Evolutionary conservation across 108 stramenopile species (phyloP), one percentile per base, ranked within the genome.

Genomic region (Pseudonitzschia pungens): DNA sequence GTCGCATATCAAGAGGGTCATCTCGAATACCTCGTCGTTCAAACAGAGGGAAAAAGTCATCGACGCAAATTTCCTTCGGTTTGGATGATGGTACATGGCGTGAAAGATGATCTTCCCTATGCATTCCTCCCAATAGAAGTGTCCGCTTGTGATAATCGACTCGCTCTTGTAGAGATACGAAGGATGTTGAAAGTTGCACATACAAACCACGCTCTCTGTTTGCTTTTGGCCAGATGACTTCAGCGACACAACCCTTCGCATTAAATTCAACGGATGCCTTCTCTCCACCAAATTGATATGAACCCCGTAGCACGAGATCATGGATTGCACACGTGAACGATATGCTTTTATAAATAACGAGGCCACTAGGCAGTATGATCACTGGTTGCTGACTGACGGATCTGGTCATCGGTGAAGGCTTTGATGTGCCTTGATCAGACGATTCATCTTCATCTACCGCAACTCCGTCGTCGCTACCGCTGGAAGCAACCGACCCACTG

Each of bases 171-270:
- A 84, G 27, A 10, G 77, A 60, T 12, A 83, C 41, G 72, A 86
- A 89, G 10, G 83, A 71, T 21, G 90, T 76, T 0, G 88, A 91
- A 12, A 72, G 56, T 72, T 93, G 92, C 0, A 80, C 72, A 55
- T 89, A 81, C 22, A 86, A 72, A 14, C 92, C 92, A 14, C 72
- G 79, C 21, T 88, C 78, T 15, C 26, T 65, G 48, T 65, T 58
- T 20, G 58, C 45, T 66, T 90, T 88, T 10, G 92, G 92, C 92
- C 88, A 89, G 22, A 93, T 91, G 15, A 82, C 68, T 60, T 90
- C 92, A n/a, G 82, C 58, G 41, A 93, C 80, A 27, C 79, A 73
- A 0, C 89, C 92, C 52, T 85, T 88, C 28, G 87, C 53, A 22
- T 72, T 31, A n/a, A 87, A 41, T 67, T 91, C 86, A 15, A 93